Conservation (phyloP, 192 early-diverging fungal species). For the Chytriomyces sp. region DNA sequence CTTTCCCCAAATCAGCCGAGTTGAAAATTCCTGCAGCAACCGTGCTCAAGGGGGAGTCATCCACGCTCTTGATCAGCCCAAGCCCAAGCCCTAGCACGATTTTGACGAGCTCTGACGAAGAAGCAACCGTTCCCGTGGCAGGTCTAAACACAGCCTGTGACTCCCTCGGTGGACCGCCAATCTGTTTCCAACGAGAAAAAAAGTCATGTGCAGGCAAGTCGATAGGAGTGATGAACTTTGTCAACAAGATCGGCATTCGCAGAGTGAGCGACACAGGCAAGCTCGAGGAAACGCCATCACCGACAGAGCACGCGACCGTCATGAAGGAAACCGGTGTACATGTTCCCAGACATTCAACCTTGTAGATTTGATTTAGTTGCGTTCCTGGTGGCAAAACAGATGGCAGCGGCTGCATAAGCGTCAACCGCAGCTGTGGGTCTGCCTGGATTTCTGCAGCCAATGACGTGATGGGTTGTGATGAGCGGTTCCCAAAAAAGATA, state of each 20-base stretch:
- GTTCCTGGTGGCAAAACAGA: conserved; percentile 65
- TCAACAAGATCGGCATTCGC: conserved; percentile 75
- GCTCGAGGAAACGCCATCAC: conserved; percentile 22
- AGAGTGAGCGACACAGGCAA: conserved; percentile 54
- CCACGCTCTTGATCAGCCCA: conserved; percentile 77
- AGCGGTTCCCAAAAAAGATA: conserved; percentile 90
- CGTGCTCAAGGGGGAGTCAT: conserved; percentile 87
- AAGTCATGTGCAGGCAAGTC: conserved; percentile 75
- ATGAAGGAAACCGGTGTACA: conserved; percentile 65
- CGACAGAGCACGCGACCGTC: conserved; percentile 63
- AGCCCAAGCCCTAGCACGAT: conserved; percentile 72
- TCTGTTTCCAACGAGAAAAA: conserved; percentile 92
- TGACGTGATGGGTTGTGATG: conserved; percentile 65
- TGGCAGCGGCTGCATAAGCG: conserved; percentile 60
- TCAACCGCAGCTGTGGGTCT: conserved; percentile 52
- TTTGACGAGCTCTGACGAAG: conserved; percentile 53
- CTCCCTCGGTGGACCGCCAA: conserved; percentile 87
- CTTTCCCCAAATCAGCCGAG: conserved; percentile 72
- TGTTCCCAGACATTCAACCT: conserved; percentile 71
- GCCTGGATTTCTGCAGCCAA: conserved; percentile 58
- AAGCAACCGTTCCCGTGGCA: conserved; percentile 40
- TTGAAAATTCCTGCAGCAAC: conserved; percentile 89
- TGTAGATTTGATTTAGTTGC: conserved; percentile 83
- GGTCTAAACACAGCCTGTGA: conserved; percentile 69
- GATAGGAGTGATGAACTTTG: conserved; percentile 89